Conservation (phyloP, 306 rosid genomes). For the Corylus americana region DNA sequence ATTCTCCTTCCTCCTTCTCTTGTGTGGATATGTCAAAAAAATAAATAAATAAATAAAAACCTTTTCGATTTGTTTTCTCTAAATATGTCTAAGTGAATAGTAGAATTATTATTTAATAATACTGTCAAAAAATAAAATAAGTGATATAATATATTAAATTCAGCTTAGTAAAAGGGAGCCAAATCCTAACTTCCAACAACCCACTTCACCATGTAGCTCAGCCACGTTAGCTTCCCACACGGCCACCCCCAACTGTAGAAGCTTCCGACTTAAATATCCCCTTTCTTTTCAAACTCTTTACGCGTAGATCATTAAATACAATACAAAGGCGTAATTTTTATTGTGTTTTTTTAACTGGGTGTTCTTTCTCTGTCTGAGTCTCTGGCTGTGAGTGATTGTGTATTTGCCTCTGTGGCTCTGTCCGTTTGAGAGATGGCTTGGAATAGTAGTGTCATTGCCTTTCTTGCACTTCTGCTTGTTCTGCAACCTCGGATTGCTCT, state of each 20-base stretch:
- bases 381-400: neutral
- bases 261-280: neutral
- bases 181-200: conserved; percentile 41
- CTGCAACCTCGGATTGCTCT: conserved; percentile 42
- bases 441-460: conserved; percentile 13
- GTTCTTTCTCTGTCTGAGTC: conserved; percentile 9
- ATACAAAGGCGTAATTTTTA: no score
- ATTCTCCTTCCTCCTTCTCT: no score
- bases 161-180: neutral
- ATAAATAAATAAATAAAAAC: no score
- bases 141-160: no score
- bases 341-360: neutral
- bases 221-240: conserved; percentile 24
- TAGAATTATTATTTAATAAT: no score
- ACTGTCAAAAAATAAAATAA: no score
- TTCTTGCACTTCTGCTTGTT: conserved; percentile 36
- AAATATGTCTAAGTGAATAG: no score
- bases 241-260: neutral
- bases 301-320: no score
- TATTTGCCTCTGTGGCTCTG: neutral
- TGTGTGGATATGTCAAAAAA: no score
- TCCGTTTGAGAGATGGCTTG: conserved; percentile 48
- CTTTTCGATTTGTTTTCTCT: no score
- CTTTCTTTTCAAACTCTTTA: conserved; percentile 6
- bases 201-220: conserved; percentile 5